Evolutionary conservation across 2,329 filamentous ascomycete species (phyloP), one percentile per base, ranked within the genome.

Genomic region (Venturia nashicola): DNA sequence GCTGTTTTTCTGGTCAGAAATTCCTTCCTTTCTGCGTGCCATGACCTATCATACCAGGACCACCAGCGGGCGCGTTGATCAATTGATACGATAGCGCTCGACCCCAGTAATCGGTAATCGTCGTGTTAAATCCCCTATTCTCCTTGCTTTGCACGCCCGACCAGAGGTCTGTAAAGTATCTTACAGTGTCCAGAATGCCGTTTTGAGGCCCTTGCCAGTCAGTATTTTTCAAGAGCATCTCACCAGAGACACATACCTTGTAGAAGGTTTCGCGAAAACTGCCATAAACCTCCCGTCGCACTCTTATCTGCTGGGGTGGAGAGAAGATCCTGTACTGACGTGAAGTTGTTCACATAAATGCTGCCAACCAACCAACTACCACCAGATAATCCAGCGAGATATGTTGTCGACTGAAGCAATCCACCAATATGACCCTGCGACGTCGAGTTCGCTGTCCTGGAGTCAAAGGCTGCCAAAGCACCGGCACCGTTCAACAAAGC

Each of bases 81-180:
- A 96, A 82, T 76, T 96, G 91, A 75, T 88, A 95, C 1, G 87
- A 87, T n/a, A 96, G 80, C 59, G 89, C 89, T 65, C 91, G 87
- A 36, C 89, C 90, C 79, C 91, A 96, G 74, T 91, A 91, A 76
- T 97, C 92, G 0, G 92, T 96, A 65, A 96, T 80, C 9, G 89
- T 88, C 3, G 83, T 83, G 57, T 86, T 77, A 71, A 81, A 92
- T 0, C 85, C 83, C 18, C 86, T 87, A 65, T 86, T 73, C 1
- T 71, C 69, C 76, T 93, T 94, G 4, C 72, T 77, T 0, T 78
- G 68, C 0, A 91, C 87, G 16, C 83, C 78, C 12, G 82, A 74
- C 6, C 77, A 71, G 18, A 93, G 74, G 36, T 85, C 78, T 3
- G 74, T 74, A 70, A 84, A 92, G 73, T 93, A 92, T 36, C 81